These are phyloP conservation scores for Gynandropsis gynandra DNA, from an alignment of 345 rosid genomes.

Conservation along the genomic window DNA sequence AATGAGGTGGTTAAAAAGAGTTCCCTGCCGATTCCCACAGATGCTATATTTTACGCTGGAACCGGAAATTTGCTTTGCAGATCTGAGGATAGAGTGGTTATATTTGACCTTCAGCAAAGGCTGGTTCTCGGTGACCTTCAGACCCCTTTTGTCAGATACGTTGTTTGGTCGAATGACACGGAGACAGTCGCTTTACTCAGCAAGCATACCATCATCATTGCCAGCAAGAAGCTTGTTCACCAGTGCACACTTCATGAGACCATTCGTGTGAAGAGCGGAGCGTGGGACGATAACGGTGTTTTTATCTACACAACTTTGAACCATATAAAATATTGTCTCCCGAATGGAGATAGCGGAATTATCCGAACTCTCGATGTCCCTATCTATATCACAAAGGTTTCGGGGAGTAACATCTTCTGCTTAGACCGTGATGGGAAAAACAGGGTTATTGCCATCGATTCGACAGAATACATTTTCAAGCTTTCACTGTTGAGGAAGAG, in stretches of 20 bases:
- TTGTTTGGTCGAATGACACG: slow-evolving; percentile 93
- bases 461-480: slow-evolving; percentile 81
- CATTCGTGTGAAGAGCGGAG: slow-evolving; percentile 88
- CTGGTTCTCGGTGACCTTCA: slow-evolving; percentile 79
- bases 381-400: slow-evolving; percentile 71
- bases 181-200: slow-evolving; percentile 91
- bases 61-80: slow-evolving; percentile 80
- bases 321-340: slow-evolving; percentile 89
- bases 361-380: slow-evolving; percentile 82
- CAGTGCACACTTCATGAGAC: slow-evolving; percentile 92
- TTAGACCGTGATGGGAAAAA: slow-evolving; percentile 89
- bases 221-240: slow-evolving; percentile 74
- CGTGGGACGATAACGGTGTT: slow-evolving; percentile 94
- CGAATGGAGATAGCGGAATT: slow-evolving; percentile 87
- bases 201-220: slow-evolving; percentile 79
- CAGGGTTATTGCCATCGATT: slow-evolving; percentile 46
- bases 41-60: slow-evolving; percentile 89
- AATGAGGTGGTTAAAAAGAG: slow-evolving; percentile 81
- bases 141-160: slow-evolving; percentile 68
- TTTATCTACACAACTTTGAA: slow-evolving; percentile 83
- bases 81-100: slow-evolving; percentile 76
- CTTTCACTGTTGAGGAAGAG: slow-evolving; percentile 60
- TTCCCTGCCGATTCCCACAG: slow-evolving; percentile 59
- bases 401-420: slow-evolving; percentile 59
- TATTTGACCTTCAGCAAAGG: slow-evolving; percentile 88